Evolutionary conservation across 1,284 basidiomycete species (phyloP), one percentile per base, ranked within the genome.

Genomic region (Microbotryum silenes-acaulis): DNA sequence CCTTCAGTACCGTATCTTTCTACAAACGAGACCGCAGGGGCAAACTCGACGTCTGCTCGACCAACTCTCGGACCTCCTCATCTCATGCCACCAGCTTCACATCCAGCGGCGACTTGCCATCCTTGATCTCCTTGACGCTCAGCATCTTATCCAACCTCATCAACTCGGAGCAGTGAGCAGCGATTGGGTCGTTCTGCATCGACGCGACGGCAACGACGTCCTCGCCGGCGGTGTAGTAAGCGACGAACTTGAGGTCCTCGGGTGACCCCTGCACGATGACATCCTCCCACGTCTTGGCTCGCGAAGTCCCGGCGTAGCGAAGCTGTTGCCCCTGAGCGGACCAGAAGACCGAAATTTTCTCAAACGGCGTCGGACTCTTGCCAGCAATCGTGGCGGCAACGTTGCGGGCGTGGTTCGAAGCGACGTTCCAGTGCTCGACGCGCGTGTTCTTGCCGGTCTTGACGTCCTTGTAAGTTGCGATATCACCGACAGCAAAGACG

Each of bases 351-450:
- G 91, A 89, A 7, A 90, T 79, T 76, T 91, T 91, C 62, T 81
- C 80, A 73, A 86, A 90, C 18, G 31, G 69, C 60, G 21, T 84
- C 81, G n/a, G 79, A 76, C 48, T 42, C 37, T 77, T 77, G 37
- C 83, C 83, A 6, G 85, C 79, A 67, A 93, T 89, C 8, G 82
- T 86, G 74, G 84, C 83, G 0, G 87, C 91, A 23, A 89, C 86
- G 9, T 86, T 83, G 59, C 91, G 83, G 2, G 90, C 92, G 70
- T 94, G 88, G 74, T 90, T 90, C 49, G 85, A 83, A 23, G 88
- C 87, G 62, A 89, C 86, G 82, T 88, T 92, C 91, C 91, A 94
- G 76, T 94, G 91, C 76, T 94, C 91, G 65, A 93, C 86, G 50
- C 90, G 78, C 56, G 78, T 77, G 62, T 78, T 73, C 55, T 80